Evolutionary conservation across 768 basidiomycete genomes (phyloP).

Genomic region (Hygrophorus russula): DNA sequence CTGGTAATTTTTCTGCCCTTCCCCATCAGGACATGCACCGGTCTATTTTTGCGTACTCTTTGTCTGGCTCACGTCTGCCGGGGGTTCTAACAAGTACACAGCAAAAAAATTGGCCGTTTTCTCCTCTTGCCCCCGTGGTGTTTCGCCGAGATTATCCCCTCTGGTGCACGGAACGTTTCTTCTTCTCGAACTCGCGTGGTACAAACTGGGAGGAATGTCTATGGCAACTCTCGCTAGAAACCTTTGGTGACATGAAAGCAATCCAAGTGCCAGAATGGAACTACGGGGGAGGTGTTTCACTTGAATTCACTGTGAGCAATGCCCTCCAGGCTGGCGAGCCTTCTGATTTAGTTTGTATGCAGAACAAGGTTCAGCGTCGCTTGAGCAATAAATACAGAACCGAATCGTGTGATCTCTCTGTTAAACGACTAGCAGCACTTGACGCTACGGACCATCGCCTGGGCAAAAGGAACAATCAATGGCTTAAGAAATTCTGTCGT

Average conservation of each 20-base stretch:
- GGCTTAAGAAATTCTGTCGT: constrained; percentile 48
- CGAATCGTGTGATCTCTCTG: constrained; percentile 41
- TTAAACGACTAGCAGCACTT: constrained; percentile 28
- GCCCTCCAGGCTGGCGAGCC: background rate
- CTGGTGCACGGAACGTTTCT: constrained; percentile 56
- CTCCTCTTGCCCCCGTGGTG: constrained; percentile 33
- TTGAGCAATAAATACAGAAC: constrained; percentile 36
- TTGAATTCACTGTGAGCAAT: background rate
- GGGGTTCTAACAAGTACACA: constrained; percentile 15
- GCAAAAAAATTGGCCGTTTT: constrained; percentile 25
- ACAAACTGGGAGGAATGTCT: constrained; percentile 56
- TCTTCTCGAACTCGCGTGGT: constrained; percentile 29
- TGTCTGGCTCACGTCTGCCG: constrained; percentile 4
- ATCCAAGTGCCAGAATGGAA: constrained; percentile 10
- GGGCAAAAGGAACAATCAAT: constrained; percentile 33
- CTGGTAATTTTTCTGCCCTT: constrained; percentile 25
- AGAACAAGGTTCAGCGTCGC: constrained; percentile 32
- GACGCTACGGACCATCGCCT: constrained; percentile 21
- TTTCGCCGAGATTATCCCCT: constrained; percentile 30
- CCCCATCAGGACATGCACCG: constrained; percentile 12
- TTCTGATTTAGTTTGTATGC: background rate
- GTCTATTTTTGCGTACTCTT: constrained; percentile 8
- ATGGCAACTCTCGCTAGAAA: constrained; percentile 53
- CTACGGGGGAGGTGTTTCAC: background rate
- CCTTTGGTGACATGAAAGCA: constrained; percentile 28